phyloP scores from a whole-genome alignment of 257 asterid species.

The Capsicum chinense region DNA sequence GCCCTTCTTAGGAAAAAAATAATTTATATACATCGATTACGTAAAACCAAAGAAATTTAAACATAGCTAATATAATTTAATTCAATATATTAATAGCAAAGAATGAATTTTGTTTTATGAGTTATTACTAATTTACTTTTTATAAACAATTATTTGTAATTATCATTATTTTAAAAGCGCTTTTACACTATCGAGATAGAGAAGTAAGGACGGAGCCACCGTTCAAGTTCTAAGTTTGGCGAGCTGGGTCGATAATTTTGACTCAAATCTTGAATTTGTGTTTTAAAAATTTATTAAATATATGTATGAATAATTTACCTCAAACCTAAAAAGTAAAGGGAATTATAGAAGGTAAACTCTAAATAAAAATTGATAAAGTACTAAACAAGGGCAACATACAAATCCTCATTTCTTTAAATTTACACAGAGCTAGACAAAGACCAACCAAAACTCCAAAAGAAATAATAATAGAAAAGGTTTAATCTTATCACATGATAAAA shows the following conservation, averaged over 20 bases:
- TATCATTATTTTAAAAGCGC: background rate
- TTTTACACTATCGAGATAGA: background rate
- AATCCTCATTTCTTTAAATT: background rate
- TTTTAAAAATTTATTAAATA: too few relatives aligned
- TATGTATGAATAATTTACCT: too few relatives aligned
- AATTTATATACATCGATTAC: background rate
- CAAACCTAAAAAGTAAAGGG: too few relatives aligned
- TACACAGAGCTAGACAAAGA: background rate
- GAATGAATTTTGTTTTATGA: background rate
- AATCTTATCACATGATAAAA: background rate
- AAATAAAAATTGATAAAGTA: background rate
- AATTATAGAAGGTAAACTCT: background rate
- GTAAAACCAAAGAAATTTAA: background rate
- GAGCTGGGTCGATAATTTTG: too few relatives aligned
- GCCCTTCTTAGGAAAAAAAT: background rate
- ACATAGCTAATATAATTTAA: background rate
- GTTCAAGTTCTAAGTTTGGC: too few relatives aligned
- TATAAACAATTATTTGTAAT: background rate
- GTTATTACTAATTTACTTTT: background rate
- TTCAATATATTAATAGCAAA: background rate
- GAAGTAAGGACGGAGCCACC: too few relatives aligned
- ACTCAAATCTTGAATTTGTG: too few relatives aligned
- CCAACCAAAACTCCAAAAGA: background rate
- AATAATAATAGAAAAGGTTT: background rate
- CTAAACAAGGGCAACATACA: background rate